These are phyloP conservation scores for Solanum etuberosum DNA, from an alignment of 257 asterid genomes.

Conservation along the genomic window DNA sequence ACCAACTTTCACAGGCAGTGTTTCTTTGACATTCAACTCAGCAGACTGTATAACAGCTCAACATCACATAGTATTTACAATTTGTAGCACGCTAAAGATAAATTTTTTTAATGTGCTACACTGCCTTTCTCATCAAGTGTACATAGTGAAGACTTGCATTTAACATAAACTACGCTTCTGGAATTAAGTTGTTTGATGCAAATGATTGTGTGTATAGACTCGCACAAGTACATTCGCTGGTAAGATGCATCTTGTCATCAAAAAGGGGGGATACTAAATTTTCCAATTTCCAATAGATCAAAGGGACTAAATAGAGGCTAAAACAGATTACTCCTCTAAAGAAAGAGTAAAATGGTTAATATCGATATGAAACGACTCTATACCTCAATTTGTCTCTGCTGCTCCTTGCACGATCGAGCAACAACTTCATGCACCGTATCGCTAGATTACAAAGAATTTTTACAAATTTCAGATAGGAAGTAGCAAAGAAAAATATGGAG, in stretches of 20 bases:
- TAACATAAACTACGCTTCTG: not conserved
- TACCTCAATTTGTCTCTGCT: constrained; percentile 97
- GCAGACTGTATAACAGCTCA: not conserved
- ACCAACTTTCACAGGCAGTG: not conserved
- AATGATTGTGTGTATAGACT: not conserved
- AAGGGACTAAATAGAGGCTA: not conserved
- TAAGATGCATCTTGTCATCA: not conserved
- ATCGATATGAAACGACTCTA: not conserved
- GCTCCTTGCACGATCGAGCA: constrained; percentile 95
- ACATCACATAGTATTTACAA: not conserved
- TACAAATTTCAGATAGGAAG: not conserved
- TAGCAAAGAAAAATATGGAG: not conserved
- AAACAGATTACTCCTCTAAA: not conserved
- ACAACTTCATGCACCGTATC: constrained; percentile 86
- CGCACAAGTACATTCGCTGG: not conserved
- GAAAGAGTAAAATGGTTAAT: not conserved
- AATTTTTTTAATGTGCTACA: not conserved
- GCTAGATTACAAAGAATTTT: constrained; percentile 26
- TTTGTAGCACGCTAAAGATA: not conserved
- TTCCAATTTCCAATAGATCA: not conserved
- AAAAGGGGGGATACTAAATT: not conserved
- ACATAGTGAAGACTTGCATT: not conserved
- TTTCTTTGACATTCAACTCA: not conserved
- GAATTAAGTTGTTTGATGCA: not conserved
- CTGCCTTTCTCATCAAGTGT: not conserved